Percentiles rank a stretch among this genome's conserved stretches.
Conservation (phyloP, 352 stramenopile genomes). For the Globisporangium rhizosaccharum region DNA sequence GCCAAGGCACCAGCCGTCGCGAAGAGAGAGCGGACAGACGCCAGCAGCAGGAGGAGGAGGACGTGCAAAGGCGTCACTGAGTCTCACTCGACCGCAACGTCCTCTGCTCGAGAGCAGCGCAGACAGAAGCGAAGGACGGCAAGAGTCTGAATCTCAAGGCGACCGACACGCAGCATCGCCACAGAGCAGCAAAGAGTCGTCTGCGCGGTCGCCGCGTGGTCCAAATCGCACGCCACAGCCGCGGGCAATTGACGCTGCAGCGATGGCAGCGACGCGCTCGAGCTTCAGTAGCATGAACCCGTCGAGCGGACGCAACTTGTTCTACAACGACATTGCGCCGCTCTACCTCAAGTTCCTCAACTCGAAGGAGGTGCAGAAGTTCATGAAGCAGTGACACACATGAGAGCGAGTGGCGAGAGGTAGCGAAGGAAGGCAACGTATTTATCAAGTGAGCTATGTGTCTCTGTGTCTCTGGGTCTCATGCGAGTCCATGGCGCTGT, state of each 20-base stretch:
- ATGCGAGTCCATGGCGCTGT: neutral
- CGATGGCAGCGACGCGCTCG: neutral
- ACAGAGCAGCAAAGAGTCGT: conserved; percentile 3
- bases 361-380: conserved; percentile 56
- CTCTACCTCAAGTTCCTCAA: conserved; percentile 73
- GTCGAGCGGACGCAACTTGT: conserved; percentile 34
- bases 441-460: neutral
- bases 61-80: neutral
- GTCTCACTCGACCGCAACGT: neutral
- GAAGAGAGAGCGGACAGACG: neutral
- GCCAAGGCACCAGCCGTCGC: neutral
- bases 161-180: neutral
- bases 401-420: neutral
- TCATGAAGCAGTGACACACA: conserved; percentile 30
- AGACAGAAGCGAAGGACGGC: neutral
- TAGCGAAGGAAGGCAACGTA: neutral
- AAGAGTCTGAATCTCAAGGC: neutral
- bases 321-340: conserved; percentile 71
- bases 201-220: conserved; percentile 1
- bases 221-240: neutral
- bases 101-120: neutral
- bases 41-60: neutral
- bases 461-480: neutral
- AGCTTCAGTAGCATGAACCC: conserved; percentile 3
- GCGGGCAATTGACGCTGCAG: neutral